Evolutionary conservation across 257 asterid species (phyloP).

Genomic region (Primulina eburnea): DNA sequence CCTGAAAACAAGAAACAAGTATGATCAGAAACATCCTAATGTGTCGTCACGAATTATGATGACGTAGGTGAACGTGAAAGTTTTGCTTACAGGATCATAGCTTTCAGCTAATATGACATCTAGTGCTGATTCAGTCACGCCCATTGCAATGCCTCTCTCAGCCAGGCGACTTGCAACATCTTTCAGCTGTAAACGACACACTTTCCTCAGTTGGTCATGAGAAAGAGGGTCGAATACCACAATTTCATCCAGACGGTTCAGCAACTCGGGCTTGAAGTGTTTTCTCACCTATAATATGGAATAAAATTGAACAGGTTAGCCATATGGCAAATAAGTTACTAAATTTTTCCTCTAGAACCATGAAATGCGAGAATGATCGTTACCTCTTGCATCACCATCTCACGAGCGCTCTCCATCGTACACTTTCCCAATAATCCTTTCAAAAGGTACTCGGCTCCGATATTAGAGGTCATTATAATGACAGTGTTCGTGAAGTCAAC

Average conservation of each 20-base stretch:
- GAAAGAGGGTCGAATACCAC: slow-evolving; percentile 91
- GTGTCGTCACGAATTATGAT: not conserved
- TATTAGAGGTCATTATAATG: slow-evolving; percentile 87
- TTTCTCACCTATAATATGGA: slow-evolving; percentile 52
- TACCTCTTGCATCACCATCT: slow-evolving; percentile 88
- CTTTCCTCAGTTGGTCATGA: slow-evolving; percentile 74
- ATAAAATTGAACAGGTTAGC: not conserved
- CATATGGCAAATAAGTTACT: not conserved
- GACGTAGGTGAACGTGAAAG: too few relatives aligned
- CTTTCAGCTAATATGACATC: slow-evolving; percentile 74
- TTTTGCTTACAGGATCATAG: slow-evolving; percentile 69
- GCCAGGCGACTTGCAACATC: slow-evolving; percentile 85
- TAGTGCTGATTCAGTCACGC: slow-evolving; percentile 64
- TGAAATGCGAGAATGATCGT: not conserved
- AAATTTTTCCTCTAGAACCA: not conserved
- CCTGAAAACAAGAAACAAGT: slow-evolving; percentile 27
- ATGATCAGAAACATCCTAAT: not conserved
- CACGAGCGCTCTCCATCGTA: slow-evolving; percentile 71
- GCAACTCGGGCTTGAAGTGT: slow-evolving; percentile 89
- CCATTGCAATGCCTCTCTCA: slow-evolving; percentile 84
- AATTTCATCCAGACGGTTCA: slow-evolving; percentile 79
- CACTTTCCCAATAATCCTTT: slow-evolving; percentile 66
- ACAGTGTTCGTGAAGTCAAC: slow-evolving; percentile 81
- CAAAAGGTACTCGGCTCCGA: slow-evolving; percentile 73
- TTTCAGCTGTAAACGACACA: slow-evolving; percentile 73